Conservation (phyloP, 305 asterid species). For the Fraxinus velutina region DNA sequence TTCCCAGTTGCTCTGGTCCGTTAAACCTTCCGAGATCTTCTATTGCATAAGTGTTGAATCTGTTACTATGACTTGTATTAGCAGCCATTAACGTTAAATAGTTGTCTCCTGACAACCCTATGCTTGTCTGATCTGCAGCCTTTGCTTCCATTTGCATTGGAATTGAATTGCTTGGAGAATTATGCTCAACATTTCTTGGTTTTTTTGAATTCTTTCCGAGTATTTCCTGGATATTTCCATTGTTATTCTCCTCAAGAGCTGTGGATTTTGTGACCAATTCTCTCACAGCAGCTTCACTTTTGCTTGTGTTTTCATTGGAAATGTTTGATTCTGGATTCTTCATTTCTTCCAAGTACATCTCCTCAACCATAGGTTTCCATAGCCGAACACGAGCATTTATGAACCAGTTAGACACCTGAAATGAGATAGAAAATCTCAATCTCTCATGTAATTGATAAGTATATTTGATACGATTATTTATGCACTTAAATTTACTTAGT, state of each 20-base stretch:
- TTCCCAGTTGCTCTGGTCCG: slow-evolving; percentile 36
- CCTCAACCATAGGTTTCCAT: slow-evolving; percentile 91
- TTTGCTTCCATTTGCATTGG: slow-evolving; percentile 33
- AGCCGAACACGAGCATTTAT: slow-evolving; percentile 77
- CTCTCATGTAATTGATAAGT: neutral
- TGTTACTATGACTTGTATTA: slow-evolving; percentile 10
- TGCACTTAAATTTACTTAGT: neutral
- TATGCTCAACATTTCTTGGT: slow-evolving; percentile 30
- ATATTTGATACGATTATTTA: neutral
- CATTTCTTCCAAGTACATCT: slow-evolving; percentile 73
- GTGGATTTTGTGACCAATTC: slow-evolving; percentile 20
- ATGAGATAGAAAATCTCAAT: neutral
- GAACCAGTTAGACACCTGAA: slow-evolving; percentile 83
- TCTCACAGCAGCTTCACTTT: slow-evolving; percentile 16
- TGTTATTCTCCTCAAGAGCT: slow-evolving; percentile 15
- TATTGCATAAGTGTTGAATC: slow-evolving; percentile 30
- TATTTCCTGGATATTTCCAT: slow-evolving; percentile 15
- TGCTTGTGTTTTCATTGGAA: slow-evolving; percentile 20
- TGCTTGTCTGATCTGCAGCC: slow-evolving; percentile 19
- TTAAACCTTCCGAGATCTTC: slow-evolving; percentile 41
- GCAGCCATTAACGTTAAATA: slow-evolving; percentile 27
- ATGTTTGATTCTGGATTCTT: slow-evolving; percentile 38
- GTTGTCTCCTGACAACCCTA: slow-evolving; percentile 11
- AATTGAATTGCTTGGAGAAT: slow-evolving; percentile 37
- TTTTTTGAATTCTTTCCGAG: slow-evolving; percentile 30